Evolutionary conservation across 805 yeast species (phyloP).

Genomic region (Myxozyma neotropica): DNA sequence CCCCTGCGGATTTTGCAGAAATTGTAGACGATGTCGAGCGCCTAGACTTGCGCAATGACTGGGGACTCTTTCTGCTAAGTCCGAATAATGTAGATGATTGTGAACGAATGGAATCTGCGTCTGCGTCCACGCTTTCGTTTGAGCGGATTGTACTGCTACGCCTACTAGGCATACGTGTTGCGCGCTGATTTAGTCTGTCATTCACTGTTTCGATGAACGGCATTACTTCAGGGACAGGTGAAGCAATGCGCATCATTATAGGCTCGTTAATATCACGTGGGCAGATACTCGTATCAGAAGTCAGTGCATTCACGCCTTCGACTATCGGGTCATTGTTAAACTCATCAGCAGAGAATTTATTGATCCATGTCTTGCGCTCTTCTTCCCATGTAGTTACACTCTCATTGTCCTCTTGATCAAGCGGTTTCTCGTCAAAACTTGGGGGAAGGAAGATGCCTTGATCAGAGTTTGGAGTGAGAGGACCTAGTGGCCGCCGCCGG

Average conservation of each 20-base stretch:
- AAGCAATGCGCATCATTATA: conserved; percentile 1
- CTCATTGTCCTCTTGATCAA: background rate
- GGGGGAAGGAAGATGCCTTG: conserved; percentile 24
- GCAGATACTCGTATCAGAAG: background rate
- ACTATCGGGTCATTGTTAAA: conserved; percentile 4
- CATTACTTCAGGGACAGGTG: background rate
- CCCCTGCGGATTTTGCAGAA: background rate
- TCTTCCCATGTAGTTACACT: conserved; percentile 27
- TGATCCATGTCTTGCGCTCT: conserved; percentile 18
- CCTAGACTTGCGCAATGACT: background rate
- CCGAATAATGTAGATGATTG: conserved; percentile 6
- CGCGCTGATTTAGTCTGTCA: background rate
- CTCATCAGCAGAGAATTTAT: conserved; percentile 4
- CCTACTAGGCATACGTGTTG: background rate
- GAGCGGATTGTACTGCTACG: background rate
- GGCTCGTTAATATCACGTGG: background rate
- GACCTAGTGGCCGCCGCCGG: conserved; percentile 24
- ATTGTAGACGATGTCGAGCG: conserved; percentile 7
- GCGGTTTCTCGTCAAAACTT: conserved; percentile 6
- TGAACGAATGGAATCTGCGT: background rate
- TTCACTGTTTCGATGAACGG: background rate
- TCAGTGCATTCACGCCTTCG: background rate
- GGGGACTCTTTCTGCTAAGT: conserved; percentile 6
- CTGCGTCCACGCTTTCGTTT: background rate
- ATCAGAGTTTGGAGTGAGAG: conserved; percentile 27